Evolutionary conservation across 768 basidiomycete species (phyloP).

Genomic region (Kockovaella imperatae): DNA sequence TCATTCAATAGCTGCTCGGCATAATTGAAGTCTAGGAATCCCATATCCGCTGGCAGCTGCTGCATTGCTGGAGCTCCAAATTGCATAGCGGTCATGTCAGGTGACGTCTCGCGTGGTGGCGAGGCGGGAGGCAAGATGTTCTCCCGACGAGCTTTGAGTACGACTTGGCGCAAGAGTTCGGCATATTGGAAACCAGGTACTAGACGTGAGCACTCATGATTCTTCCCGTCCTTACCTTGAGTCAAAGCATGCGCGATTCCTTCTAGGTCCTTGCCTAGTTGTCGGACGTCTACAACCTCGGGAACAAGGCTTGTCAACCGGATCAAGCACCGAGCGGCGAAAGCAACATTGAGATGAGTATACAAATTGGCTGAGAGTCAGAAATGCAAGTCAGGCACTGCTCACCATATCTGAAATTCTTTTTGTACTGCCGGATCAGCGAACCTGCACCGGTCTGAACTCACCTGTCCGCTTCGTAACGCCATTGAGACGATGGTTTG

Average conservation of each 20-base stretch:
- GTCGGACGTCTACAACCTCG: slow-evolving; percentile 22
- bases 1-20: slow-evolving; percentile 27
- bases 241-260: slow-evolving; percentile 19
- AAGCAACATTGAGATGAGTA: slow-evolving; percentile 21
- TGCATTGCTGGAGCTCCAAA: background rate
- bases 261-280: slow-evolving; percentile 33
- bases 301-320: slow-evolving; percentile 30
- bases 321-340: slow-evolving; percentile 32
- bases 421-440: slow-evolving; percentile 11
- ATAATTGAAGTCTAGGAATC: slow-evolving; percentile 26
- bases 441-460: background rate
- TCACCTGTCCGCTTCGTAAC: slow-evolving; percentile 18
- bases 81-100: slow-evolving; percentile 5
- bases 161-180: slow-evolving; percentile 21
- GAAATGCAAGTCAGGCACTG: background rate
- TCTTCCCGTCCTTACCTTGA: slow-evolving; percentile 12
- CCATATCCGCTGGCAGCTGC: background rate
- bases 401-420: slow-evolving; percentile 28
- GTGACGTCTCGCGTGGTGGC: slow-evolving; percentile 1
- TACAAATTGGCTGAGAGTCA: slow-evolving; percentile 18
- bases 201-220: background rate
- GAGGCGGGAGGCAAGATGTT: slow-evolving; percentile 30
- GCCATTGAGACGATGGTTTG: slow-evolving; percentile 20
- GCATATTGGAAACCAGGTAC: slow-evolving; percentile 38
- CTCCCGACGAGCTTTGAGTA: slow-evolving; percentile 27